These are phyloP conservation scores for Combretum micranthum DNA, from an alignment of 345 rosid species.

Conservation along the genomic window DNA sequence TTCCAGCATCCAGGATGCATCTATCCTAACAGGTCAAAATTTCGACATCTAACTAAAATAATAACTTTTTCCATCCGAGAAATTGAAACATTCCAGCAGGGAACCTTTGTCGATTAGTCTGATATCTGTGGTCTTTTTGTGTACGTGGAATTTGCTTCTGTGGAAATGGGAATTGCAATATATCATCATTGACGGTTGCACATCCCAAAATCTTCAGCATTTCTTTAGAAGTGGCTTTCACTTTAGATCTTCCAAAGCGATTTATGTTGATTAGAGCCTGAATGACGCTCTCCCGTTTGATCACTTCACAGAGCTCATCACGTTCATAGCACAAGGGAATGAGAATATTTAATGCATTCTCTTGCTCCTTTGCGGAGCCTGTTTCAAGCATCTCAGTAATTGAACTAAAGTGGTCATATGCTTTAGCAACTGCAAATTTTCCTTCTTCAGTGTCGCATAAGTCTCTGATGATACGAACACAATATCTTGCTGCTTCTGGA, in stretches of 20 bases:
- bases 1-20: too few species aligned
- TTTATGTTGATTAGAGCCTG: slow-evolving; percentile 11
- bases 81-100: too few species aligned
- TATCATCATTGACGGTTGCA: too few species aligned
- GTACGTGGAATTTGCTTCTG: too few species aligned
- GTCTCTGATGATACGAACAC: slow-evolving; percentile 17
- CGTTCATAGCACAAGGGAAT: slow-evolving; percentile 13
- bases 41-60: too few species aligned
- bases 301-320: slow-evolving; percentile 6
- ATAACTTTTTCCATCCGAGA: too few species aligned
- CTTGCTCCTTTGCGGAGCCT: slow-evolving; percentile 23
- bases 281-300: slow-evolving; percentile 11
- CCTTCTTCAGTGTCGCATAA: slow-evolving; percentile 25
- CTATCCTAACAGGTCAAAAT: too few species aligned
- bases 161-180: too few species aligned
- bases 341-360: slow-evolving; percentile 18
- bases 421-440: slow-evolving; percentile 18
- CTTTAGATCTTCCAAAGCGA: slow-evolving; percentile 13
- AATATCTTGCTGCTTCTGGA: slow-evolving; percentile 15
- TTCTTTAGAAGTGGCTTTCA: too few species aligned
- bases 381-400: slow-evolving; percentile 21
- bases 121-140: too few species aligned
- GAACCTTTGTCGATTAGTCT: too few species aligned
- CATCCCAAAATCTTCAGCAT: too few species aligned
- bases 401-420: slow-evolving; percentile 9